phyloP scores from a whole-genome alignment of 2,329 filamentous ascomycete genomes.

The Hortaea werneckii region DNA sequence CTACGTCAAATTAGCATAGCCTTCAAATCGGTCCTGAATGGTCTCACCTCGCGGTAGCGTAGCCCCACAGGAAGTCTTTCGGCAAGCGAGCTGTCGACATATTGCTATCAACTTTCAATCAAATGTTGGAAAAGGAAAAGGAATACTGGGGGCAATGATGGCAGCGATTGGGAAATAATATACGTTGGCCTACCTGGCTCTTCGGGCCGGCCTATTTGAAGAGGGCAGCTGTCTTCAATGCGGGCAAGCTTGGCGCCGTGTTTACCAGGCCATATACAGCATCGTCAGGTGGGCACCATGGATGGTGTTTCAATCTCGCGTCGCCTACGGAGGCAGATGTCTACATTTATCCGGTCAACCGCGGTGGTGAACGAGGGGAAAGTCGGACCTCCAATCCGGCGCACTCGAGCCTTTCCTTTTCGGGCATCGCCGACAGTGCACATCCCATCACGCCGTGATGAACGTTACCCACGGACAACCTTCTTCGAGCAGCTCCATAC shows the following conservation, averaged over 20 bases:
- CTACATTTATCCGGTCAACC: neutral
- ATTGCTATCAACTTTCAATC: neutral
- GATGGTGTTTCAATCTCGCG: too few species aligned
- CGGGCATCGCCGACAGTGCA: neutral
- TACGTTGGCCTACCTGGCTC: too few species aligned
- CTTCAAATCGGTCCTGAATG: neutral
- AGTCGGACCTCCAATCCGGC: neutral
- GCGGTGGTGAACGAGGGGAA: too few species aligned
- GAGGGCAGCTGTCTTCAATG: neutral
- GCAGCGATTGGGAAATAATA: too few species aligned
- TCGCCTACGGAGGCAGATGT: neutral
- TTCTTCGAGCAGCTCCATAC: neutral
- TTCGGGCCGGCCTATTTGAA: too few species aligned
- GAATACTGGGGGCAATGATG: too few species aligned
- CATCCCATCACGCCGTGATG: neutral
- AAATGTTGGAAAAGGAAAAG: neutral
- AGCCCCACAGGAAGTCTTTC: constrained; percentile 56
- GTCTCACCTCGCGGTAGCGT: constrained; percentile 53
- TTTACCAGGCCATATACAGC: neutral
- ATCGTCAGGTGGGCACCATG: too few species aligned
- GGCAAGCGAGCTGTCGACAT: constrained; percentile 12
- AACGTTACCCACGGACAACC: neutral
- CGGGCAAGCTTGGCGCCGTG: neutral
- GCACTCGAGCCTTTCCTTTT: neutral
- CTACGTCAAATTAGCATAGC: constrained; percentile 34